Percentiles rank a stretch among this genome's conserved stretches.
These are phyloP conservation scores for Fomitiporia mediterranea DNA, from an alignment of 1,284 basidiomycete genomes.

Conservation along the genomic window DNA sequence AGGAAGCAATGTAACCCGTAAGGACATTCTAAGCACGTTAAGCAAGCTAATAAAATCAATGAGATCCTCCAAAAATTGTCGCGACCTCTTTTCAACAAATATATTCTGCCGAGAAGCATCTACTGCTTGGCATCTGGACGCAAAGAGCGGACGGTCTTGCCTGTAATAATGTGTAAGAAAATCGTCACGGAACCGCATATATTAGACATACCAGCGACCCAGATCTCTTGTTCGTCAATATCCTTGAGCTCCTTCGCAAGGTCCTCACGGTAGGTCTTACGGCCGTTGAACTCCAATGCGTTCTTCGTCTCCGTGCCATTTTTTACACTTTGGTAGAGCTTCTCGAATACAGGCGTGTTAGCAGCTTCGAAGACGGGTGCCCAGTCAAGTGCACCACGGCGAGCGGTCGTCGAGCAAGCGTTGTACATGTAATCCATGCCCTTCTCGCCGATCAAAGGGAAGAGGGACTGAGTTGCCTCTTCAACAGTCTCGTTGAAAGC, in stretches of 20 bases:
- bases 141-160: constrained; percentile 72
- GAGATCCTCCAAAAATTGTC: background rate
- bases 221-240: constrained; percentile 98
- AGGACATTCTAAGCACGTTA: background rate
- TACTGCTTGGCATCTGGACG: constrained; percentile 66
- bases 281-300: constrained; percentile 93
- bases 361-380: constrained; percentile 96
- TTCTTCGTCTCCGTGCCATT: constrained; percentile 97
- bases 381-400: constrained; percentile 98
- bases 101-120: background rate
- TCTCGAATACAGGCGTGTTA: constrained; percentile 91
- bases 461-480: constrained; percentile 98
- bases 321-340: constrained; percentile 90
- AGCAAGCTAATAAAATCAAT: background rate
- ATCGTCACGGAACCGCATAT: constrained; percentile 4
- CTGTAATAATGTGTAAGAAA: constrained; percentile 30
- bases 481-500: constrained; percentile 99
- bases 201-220: constrained; percentile 77
- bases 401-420: constrained; percentile 98
- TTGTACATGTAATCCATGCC: constrained; percentile 99
- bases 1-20: background rate
- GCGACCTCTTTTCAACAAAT: constrained; percentile 1
- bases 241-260: constrained; percentile 92
- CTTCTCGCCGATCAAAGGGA: constrained; percentile 93
- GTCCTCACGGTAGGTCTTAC: constrained; percentile 90